Conservation (phyloP, 2,329 filamentous ascomycete species). For the Trichoderma koningii region DNA sequence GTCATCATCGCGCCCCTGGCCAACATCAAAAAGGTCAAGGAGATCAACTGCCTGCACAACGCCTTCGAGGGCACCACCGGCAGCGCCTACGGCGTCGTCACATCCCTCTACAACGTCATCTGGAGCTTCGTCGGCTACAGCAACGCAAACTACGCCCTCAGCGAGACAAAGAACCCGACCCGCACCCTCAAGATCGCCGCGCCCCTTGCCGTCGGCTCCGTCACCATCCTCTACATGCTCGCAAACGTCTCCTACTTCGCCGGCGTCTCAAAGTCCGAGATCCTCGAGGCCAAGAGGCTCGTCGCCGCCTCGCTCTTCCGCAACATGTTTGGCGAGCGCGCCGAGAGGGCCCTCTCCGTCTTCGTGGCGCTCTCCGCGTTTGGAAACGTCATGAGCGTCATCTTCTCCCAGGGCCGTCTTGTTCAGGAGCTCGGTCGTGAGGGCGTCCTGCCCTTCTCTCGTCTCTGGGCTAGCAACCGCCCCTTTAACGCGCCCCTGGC, state of each 20-base stretch:
- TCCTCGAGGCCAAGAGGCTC: slow-evolving; percentile 53
- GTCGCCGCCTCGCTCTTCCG: slow-evolving; percentile 58
- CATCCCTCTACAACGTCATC: slow-evolving; percentile 70
- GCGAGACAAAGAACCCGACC: slow-evolving; percentile 66
- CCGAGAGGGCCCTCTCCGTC: slow-evolving; percentile 62
- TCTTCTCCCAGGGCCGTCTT: slow-evolving; percentile 67
- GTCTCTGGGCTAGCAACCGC: slow-evolving; percentile 64
- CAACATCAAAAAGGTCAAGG: slow-evolving; percentile 59
- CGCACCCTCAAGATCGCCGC: slow-evolving; percentile 67
- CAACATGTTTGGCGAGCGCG: slow-evolving; percentile 55
- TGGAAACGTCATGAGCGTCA: slow-evolving; percentile 67
- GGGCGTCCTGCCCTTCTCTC: slow-evolving; percentile 64
- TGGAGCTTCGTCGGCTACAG: slow-evolving; percentile 70
- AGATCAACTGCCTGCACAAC: slow-evolving; percentile 62
- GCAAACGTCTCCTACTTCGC: slow-evolving; percentile 70
- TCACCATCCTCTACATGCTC: slow-evolving; percentile 65
- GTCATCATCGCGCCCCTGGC: slow-evolving; percentile 66
- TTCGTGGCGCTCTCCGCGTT: slow-evolving; percentile 69
- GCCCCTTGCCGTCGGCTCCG: slow-evolving; percentile 58
- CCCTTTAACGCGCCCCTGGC: slow-evolving; percentile 64
- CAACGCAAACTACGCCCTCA: slow-evolving; percentile 68
- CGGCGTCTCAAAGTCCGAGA: slow-evolving; percentile 55
- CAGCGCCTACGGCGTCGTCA: slow-evolving; percentile 68
- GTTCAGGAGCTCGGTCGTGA: slow-evolving; percentile 68
- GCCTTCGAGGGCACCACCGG: slow-evolving; percentile 67